Base-by-base conservation (phyloP, 2,329 filamentous ascomycete species). In the Colletotrichum sp. region DNA sequence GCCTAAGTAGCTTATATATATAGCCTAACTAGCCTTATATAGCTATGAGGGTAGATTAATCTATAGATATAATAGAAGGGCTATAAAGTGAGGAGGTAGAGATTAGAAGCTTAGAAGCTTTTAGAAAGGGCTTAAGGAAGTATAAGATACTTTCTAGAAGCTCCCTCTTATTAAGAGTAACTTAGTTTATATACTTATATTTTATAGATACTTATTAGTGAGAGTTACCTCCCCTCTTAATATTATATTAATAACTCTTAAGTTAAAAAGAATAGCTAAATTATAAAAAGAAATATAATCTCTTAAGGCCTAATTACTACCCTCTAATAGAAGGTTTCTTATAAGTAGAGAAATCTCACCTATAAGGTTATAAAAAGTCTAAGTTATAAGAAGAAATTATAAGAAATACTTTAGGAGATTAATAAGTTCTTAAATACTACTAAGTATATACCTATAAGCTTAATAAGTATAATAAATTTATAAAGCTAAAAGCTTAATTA, bases 251-350 rank as follows among this genome's bases (percentile, higher is more conserved):
- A 1, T 64, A 64, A 27, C 34, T 64, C 0, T 16, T 58, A 58
- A 58, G 1, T 43, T n/a, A 43, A 43, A 1, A 43, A n/a, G 5
- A 43, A 9, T 43, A 43, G 0, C 16, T 43, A 43, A 43, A n/a
- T 2, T 43, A 43, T 43, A 43, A 43, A 3, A 43, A 43, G 16
- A n/a, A 43, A 10, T 43, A 43, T 9, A 66, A 66, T 9, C 1
- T 27, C 5, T 22, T 27, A 52, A 5, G 0, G 6, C 2, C 8
- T 30, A n/a, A 30, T 0, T 18, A 9, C 1, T 27, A 52, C 8
- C 12, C 16, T 13, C 25, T 48, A 18, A 1, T 36, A 43, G 8
- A 39, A 43, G 0, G 32, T 43, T 43, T 25, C 5, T 2, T 25
- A 27, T 28, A 65, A 18, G 2, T 27, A 27, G 27, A 32, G 4